Evolutionary conservation across 345 rosid genomes (phyloP).

Genomic region (Ceriops zippeliana): DNA sequence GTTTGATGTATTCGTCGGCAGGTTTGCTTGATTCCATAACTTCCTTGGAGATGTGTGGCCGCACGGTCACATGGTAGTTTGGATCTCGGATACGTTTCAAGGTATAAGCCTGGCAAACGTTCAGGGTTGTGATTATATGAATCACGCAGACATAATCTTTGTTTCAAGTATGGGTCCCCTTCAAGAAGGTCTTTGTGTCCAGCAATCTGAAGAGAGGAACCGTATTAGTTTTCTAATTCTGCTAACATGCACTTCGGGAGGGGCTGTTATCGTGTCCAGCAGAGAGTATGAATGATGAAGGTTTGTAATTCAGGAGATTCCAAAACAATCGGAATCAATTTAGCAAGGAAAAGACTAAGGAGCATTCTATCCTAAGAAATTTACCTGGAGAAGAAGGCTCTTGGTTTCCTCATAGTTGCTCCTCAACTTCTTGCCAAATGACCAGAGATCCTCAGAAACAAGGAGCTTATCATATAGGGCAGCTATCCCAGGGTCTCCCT

Average conservation of each 20-base stretch:
- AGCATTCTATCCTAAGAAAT: neutral
- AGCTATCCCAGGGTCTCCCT: slow-evolving; percentile 94
- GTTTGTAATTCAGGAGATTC: too few species aligned
- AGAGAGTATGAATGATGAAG: too few species aligned
- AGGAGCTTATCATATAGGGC: slow-evolving; percentile 82
- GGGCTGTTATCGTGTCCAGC: too few species aligned
- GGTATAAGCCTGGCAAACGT: slow-evolving; percentile 92
- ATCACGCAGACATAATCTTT: slow-evolving; percentile 90
- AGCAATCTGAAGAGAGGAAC: slow-evolving; percentile 51
- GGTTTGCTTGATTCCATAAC: slow-evolving; percentile 71
- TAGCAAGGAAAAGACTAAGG: neutral
- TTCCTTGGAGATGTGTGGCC: slow-evolving; percentile 89
- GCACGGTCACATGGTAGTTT: slow-evolving; percentile 59
- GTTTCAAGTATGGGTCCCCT: slow-evolving; percentile 92
- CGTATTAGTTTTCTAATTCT: neutral
- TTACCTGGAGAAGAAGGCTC: slow-evolving; percentile 78
- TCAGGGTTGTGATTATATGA: slow-evolving; percentile 94
- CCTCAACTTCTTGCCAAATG: slow-evolving; percentile 71
- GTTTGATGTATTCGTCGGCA: slow-evolving; percentile 64
- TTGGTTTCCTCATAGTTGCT: slow-evolving; percentile 75
- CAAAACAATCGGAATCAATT: neutral
- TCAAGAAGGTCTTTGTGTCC: slow-evolving; percentile 95
- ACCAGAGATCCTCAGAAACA: slow-evolving; percentile 75
- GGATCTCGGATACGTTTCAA: slow-evolving; percentile 86
- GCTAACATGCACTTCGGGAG: neutral